A percentile compares a stretch with the other conserved stretches of the same genome.
Evolutionary conservation across 306 rosid genomes (phyloP).

Genomic region (Lathyrus oleraceus): DNA sequence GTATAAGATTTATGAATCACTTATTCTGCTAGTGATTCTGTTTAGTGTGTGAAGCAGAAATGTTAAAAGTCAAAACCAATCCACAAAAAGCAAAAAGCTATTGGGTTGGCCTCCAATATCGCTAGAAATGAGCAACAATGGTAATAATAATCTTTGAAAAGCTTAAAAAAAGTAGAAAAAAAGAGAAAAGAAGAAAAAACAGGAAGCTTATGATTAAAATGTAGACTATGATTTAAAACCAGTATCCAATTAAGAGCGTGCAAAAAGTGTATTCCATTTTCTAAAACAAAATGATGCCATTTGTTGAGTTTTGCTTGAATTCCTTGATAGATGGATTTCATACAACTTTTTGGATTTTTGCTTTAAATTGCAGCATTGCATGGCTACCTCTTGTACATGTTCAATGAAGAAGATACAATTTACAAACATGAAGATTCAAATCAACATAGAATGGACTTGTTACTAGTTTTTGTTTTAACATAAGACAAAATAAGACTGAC

Average conservation of each 20-base stretch:
- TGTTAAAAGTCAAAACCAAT: constrained; percentile 38
- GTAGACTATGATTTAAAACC: constrained; percentile 50
- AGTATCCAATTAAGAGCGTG: constrained; percentile 55
- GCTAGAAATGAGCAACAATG: constrained; percentile 49
- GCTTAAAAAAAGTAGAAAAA: constrained; percentile 38
- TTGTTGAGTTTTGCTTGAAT: constrained; percentile 64
- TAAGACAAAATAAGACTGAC: no score
- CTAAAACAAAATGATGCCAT: constrained; percentile 62
- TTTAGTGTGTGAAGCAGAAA: constrained; percentile 20
- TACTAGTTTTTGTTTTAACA: no score
- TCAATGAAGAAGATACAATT: constrained; percentile 19
- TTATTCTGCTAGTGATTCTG: constrained; percentile 5
- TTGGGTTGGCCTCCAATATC: constrained; percentile 70
- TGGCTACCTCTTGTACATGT: constrained; percentile 26
- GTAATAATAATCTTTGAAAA: constrained; percentile 66
- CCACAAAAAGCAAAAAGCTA: constrained; percentile 37
- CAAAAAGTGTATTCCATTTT: constrained; percentile 61
- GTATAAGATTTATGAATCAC: not conserved
- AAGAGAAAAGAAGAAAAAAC: constrained; percentile 26
- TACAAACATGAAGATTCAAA: constrained; percentile 24
- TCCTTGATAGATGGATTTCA: constrained; percentile 40
- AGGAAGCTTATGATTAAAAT: constrained; percentile 57
- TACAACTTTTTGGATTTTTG: constrained; percentile 39
- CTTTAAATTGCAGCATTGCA: constrained; percentile 39
- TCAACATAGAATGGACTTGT: constrained; percentile 6